Evolutionary conservation across 495 filamentous ascomycete species (phyloP).

Genomic region (Penicillium psychrofluorescens): DNA sequence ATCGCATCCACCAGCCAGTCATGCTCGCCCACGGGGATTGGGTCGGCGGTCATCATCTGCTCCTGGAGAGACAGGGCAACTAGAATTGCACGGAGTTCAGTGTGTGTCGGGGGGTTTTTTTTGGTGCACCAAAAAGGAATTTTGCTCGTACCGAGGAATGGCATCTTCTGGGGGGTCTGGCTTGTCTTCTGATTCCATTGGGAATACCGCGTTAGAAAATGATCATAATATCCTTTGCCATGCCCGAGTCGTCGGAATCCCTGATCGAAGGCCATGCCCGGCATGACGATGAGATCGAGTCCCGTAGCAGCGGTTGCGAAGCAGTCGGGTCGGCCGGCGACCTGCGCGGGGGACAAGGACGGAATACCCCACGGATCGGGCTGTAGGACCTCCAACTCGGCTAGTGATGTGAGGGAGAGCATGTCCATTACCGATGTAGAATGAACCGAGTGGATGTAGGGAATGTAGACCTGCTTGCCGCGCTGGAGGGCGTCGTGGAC

Average conservation of each 20-base stretch:
- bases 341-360: slow-evolving; percentile 54
- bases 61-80: slow-evolving; percentile 84
- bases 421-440: slow-evolving; percentile 79
- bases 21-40: slow-evolving; percentile 57
- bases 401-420: slow-evolving; percentile 64
- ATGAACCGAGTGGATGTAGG: slow-evolving; percentile 67
- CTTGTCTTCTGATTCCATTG: slow-evolving; percentile 18
- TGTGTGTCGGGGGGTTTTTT: slow-evolving; percentile 8
- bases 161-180: slow-evolving; percentile 38
- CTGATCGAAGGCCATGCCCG: slow-evolving; percentile 85
- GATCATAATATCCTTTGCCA: slow-evolving; percentile 96
- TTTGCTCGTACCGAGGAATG: slow-evolving; percentile 51
- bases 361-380: slow-evolving; percentile 91
- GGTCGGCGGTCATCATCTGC: slow-evolving; percentile 60
- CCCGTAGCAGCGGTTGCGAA: slow-evolving; percentile 45
- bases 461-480: slow-evolving; percentile 85
- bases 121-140: background rate
- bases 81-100: slow-evolving; percentile 27
- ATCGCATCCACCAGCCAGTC: slow-evolving; percentile 65
- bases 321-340: slow-evolving; percentile 58
- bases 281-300: slow-evolving; percentile 84
- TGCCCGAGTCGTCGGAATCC: slow-evolving; percentile 76
- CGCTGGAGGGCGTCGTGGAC: slow-evolving; percentile 68
- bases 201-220: slow-evolving; percentile 71
- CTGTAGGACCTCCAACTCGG: slow-evolving; percentile 68